These are phyloP conservation scores for Diaporthe vaccinii DNA, from an alignment of 2,329 filamentous ascomycete species.

Conservation along the genomic window DNA sequence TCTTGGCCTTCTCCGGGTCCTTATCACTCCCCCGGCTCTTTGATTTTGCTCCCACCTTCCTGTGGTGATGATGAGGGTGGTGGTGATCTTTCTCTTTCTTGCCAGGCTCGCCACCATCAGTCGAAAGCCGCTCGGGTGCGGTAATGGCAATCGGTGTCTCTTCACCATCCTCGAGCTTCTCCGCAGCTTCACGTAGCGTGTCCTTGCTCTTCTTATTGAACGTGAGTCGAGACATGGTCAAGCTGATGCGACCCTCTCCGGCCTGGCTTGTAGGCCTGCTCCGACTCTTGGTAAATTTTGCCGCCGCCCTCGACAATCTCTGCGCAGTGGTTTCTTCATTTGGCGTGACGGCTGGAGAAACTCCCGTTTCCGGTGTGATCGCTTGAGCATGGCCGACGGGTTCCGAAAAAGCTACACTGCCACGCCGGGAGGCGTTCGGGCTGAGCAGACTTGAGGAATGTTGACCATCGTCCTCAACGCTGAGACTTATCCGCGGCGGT, in stretches of 20 bases:
- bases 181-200: constrained; percentile 51
- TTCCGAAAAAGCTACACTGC: constrained; percentile 65
- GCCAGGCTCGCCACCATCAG: constrained; percentile 43
- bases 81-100: constrained; percentile 46
- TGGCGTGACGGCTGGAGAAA: constrained; percentile 59
- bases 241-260: constrained; percentile 70
- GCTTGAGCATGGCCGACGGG: constrained; percentile 44
- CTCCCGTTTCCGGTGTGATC: constrained; percentile 46
- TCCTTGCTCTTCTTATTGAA: constrained; percentile 68
- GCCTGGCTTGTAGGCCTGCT: constrained; percentile 71
- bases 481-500: constrained; percentile 61
- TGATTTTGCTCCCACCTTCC: constrained; percentile 54
- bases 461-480: constrained; percentile 57
- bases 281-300: constrained; percentile 64
- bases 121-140: constrained; percentile 36
- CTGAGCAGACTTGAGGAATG: constrained; percentile 48
- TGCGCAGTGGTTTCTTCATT: constrained; percentile 67
- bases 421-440: constrained; percentile 59
- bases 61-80: constrained; percentile 49
- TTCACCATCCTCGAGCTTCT: constrained; percentile 39
- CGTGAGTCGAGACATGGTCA: constrained; percentile 69
- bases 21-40: constrained; percentile 47
- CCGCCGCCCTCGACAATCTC: constrained; percentile 69
- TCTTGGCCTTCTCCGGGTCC: constrained; percentile 53
- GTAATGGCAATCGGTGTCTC: constrained; percentile 36